These are phyloP conservation scores for Russula ochroleuca DNA, from an alignment of 768 basidiomycete genomes.

Conservation along the genomic window DNA sequence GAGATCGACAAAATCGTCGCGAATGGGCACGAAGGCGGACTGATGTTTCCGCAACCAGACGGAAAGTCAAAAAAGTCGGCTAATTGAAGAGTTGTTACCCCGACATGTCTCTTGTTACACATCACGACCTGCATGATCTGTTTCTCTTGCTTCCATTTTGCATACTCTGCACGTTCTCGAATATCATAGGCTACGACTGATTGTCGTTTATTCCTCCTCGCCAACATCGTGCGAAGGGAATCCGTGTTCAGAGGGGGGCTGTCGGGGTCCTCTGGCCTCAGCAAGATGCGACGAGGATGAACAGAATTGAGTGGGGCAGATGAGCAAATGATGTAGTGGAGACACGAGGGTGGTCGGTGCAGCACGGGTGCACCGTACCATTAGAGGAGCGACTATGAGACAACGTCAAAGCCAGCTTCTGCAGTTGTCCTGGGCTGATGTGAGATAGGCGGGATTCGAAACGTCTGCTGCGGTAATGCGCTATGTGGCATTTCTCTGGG, in stretches of 20 bases:
- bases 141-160: constrained; percentile 15
- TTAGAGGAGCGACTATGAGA: constrained; percentile 2
- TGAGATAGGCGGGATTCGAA: constrained; percentile 39
- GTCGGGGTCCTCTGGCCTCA: neutral
- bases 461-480: constrained; percentile 49
- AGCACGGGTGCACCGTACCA: neutral
- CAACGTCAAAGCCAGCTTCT: constrained; percentile 24
- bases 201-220: neutral
- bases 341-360: neutral
- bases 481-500: constrained; percentile 47
- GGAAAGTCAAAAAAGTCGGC: constrained; percentile 13
- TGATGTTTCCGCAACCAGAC: constrained; percentile 3
- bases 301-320: neutral
- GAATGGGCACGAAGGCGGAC: constrained; percentile 30
- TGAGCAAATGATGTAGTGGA: neutral
- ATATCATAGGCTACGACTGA: constrained; percentile 1
- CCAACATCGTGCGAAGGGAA: neutral
- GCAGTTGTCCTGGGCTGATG: constrained; percentile 28
- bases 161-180: constrained; percentile 16
- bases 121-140: constrained; percentile 7
- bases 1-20: constrained; percentile 73
- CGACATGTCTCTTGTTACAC: constrained; percentile 7
- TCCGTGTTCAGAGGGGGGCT: neutral
- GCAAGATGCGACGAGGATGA: neutral
- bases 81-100: constrained; percentile 7